Base-by-base conservation (phyloP, 139 green algal genomes). In the Spirogloea muscicola region DNA sequence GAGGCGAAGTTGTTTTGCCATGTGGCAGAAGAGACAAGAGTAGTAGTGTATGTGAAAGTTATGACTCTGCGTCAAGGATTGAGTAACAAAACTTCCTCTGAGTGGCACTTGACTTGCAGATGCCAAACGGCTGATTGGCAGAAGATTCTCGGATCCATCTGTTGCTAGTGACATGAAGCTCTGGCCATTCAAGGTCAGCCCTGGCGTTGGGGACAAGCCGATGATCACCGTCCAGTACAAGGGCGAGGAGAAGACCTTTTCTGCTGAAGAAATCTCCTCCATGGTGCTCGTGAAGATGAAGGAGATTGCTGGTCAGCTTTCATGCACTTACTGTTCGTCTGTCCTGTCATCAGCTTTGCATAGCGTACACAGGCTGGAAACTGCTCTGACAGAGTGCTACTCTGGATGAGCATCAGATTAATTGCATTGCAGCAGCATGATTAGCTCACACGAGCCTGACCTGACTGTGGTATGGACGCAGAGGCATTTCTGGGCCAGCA, bases 211-310 rank as follows among this genome's bases (percentile, higher is more conserved):
- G 31, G 91, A 96, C 61, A 96, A 96, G 86, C 91, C 91, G 10
- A 86, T 93, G 74, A 91, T 96, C 72, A 59, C 86, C 89, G 93
- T 98, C 0, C 37, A 89, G 5, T 97, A 92, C 91, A 96, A 96
- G 87, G 85, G 86, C 48, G 94, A 97, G 85, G 74, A 72, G n/a
- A 98, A 80, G 72, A 81, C 76, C 1, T 96, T 98, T 84, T 84
- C 86, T n/a, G 80, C 94, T 1, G 93, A 98, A 86, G 94, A 98
- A 85, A 90, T 98, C 74, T 93, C 86, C 10, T 91, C 89, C 64
- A 97, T 97, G 94, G 91, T 98, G 48, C 87, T 98, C 25, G 86
- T 87, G 29, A 98, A 98, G 89, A 98, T 98, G 94, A 94, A 91
- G 85, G 93, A 97, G 79, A 93, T 87, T 27, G 94, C 94, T 0